Base-by-base conservation (phyloP, 805 yeast species). In the Monosporozyma servazzii region DNA sequence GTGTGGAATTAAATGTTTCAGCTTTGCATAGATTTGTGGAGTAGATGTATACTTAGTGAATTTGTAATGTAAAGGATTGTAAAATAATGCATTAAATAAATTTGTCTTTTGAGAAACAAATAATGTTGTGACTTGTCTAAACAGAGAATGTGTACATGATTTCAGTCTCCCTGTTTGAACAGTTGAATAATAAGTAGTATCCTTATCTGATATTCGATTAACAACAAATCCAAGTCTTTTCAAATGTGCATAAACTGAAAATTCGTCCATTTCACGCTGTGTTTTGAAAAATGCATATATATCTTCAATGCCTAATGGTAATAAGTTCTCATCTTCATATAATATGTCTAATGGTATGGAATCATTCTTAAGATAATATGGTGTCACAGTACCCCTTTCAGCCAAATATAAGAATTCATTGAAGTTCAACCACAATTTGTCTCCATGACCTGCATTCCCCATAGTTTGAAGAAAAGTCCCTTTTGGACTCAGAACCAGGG, bases 171-270 rank as follows among this genome's bases (percentile, higher is more conserved):
- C 3, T 30, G 18, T 18, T 15, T 20, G 21, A 21, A 6, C 9
- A 3, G 21, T 41, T 18, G 60, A 59, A 40, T 37, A 60, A 29
- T 55, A 56, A 1, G 64, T 31, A 9, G 52, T 50, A 21, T 46
- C 45, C 2, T 29, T 29, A 21, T 9, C 20, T 17, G 48, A 30
- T 18, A 23, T 30, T 15, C 29, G 25, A 51, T 71, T 62, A 0
- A 87, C 85, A 20, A 85, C 75, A 62, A 84, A 90, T 0, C 97
- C 97, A 48, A 81, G 75, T 61, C 95, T 76, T 58, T 84, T 86
- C 59, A 90, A 70, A 52, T 85, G 76, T 0, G 90, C 75, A 67
- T 82, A 91, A 0, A 85, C 89, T 44, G 79, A 79, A 56, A 81
- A 83, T 48, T 71, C 67, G 53, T 83, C 84, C 27, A 80, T 57